Conservation (phyloP, 2,329 filamentous ascomycete genomes). For the Sphaerulina musiva region DNA sequence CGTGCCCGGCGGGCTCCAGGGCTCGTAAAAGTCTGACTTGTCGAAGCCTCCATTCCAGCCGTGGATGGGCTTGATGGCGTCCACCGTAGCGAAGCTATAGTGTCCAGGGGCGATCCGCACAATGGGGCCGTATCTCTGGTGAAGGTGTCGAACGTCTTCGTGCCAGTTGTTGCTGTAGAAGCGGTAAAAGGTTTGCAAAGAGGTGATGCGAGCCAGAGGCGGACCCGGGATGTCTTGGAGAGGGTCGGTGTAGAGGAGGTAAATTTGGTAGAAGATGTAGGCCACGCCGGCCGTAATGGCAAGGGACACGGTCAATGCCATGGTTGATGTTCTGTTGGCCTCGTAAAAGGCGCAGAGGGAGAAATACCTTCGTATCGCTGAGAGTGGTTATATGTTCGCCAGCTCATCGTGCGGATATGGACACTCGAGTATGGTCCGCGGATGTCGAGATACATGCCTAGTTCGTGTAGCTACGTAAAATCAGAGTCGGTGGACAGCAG, state of each 20-base stretch:
- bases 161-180: constrained; percentile 15
- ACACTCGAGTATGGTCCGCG: not conserved
- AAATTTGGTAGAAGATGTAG: constrained; percentile 5
- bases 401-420: constrained; percentile 5
- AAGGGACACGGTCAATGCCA: constrained; percentile 2
- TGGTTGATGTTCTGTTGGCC: not conserved
- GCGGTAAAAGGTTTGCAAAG: constrained; percentile 10
- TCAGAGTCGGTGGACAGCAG: constrained; percentile 1
- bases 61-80: constrained; percentile 46
- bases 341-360: not conserved
- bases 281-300: not conserved
- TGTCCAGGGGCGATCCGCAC: constrained; percentile 69
- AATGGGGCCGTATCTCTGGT: constrained; percentile 61
- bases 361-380: not conserved
- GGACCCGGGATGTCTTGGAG: constrained; percentile 14
- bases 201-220: constrained; percentile 13
- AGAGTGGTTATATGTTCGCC: not conserved
- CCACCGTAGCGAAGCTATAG: constrained; percentile 62
- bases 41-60: constrained; percentile 11
- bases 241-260: constrained; percentile 6
- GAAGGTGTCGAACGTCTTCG: constrained; percentile 34
- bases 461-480: constrained; percentile 1
- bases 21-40: constrained; percentile 28
- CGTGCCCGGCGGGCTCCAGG: constrained; percentile 12
- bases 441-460: constrained; percentile 2